phyloP scores from a whole-genome alignment of 306 rosid species.

The Astragalus glycyphyllos region DNA sequence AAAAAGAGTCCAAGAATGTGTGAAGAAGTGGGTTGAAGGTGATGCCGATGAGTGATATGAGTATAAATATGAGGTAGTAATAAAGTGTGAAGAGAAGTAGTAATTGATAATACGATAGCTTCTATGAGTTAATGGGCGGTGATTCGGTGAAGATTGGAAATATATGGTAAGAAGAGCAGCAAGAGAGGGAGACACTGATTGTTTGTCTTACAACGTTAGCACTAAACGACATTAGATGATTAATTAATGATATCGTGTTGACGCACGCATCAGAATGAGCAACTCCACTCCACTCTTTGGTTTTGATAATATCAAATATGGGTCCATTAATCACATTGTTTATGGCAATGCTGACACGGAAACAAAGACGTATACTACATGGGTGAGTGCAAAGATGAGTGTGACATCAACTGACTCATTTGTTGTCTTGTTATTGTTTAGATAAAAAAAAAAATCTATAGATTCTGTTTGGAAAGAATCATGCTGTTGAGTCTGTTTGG shows the following conservation, averaged over 20 bases:
- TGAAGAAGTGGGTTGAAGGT: background rate
- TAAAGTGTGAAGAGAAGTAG: slow-evolving; percentile 7
- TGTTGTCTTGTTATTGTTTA: background rate
- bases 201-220: background rate
- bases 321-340: background rate
- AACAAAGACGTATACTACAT: background rate
- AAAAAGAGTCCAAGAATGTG: background rate
- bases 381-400: background rate
- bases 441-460: too few species aligned
- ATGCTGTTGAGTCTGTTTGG: too few species aligned
- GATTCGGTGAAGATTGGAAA: background rate
- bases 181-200: background rate
- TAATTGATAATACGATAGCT: background rate
- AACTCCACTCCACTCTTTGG: background rate
- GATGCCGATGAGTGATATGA: background rate
- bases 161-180: background rate
- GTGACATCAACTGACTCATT: background rate
- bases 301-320: background rate
- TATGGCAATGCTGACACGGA: slow-evolving; percentile 8
- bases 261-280: background rate
- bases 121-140: background rate
- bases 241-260: background rate
- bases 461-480: too few species aligned
- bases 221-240: slow-evolving; percentile 5
- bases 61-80: background rate